Base-by-base conservation (phyloP, 2,329 filamentous ascomycete species). In the Alternaria tenuissima region DNA sequence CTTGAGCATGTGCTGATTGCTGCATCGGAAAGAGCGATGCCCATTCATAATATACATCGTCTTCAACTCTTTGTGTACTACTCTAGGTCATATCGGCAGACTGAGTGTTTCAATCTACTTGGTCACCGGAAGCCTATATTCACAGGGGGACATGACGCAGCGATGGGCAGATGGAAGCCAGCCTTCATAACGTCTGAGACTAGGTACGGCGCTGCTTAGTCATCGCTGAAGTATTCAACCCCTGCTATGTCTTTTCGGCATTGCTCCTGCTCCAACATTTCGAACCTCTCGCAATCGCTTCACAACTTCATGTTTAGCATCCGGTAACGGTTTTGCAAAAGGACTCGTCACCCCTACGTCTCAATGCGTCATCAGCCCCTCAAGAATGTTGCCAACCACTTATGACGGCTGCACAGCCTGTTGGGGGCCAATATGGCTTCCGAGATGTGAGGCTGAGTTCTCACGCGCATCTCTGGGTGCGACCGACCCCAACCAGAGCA, bases 401-500 rank as follows among this genome's bases (percentile, higher is more conserved):
- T 38, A 43, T 28, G 20, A 32, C 12, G 34, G 12, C 32, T 30
- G 47, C 46, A 32, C 38, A 9, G 38, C 28, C 38, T 28, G 11
- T 49, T 43, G 42, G 43, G 42, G 43, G 36, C 48, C 16, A 52
- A 42, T 18, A 41, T 56, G 43, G 48, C 58, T 41, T 53, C 34
- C 20, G 22, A 28, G 48, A 55, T 48, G 48, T 7, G 12, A 51
- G 48, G 55, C 38, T 61, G 52, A 39, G 32, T 51, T 52, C 41
- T 42, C 22, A 30, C 36, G 34, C 42, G 42, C 32, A 51, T 34
- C 14, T 44, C 48, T 26, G 18, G 14, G 39, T 7, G 42, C 43
- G 14, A 43, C 12, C 32, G 14, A 43, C 12, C 32, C 24, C 9
- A n/a, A 20, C 16, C 41, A 12, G 18, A 52, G 39, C 48, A 48